phyloP scores from a whole-genome alignment of 1,284 basidiomycete genomes.

The Trametes hirsuta region DNA sequence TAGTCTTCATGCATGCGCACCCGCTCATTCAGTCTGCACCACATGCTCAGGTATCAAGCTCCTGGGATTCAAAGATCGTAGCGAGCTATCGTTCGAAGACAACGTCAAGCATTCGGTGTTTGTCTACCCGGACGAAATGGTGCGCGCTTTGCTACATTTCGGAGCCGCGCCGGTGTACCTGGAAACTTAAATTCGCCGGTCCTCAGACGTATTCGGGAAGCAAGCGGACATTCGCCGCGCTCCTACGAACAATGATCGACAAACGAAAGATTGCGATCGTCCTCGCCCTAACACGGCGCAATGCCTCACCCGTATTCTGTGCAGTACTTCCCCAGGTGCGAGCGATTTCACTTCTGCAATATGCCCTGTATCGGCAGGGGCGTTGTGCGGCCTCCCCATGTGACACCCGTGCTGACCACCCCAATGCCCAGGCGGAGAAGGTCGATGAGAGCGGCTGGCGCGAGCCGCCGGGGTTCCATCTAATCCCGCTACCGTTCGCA shows the following conservation, averaged over 20 bases:
- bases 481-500: constrained; percentile 89
- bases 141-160: constrained; percentile 38
- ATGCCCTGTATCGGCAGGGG: constrained; percentile 16
- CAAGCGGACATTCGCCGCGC: constrained; percentile 87
- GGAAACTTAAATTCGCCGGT: neutral
- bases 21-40: constrained; percentile 12
- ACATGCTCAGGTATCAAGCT: constrained; percentile 67
- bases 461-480: constrained; percentile 90
- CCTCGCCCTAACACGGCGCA: constrained; percentile 72
- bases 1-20: constrained; percentile 34
- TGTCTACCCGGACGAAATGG: constrained; percentile 91
- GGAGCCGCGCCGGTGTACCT: neutral
- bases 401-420: constrained; percentile 14
- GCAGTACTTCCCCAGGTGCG: constrained; percentile 86
- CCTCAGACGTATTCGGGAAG: constrained; percentile 83
- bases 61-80: constrained; percentile 88
- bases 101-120: constrained; percentile 93
- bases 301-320: constrained; percentile 80
- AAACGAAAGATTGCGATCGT: constrained; percentile 86
- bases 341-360: constrained; percentile 17
- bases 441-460: constrained; percentile 75
- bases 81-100: constrained; percentile 79
- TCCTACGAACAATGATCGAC: constrained; percentile 82
- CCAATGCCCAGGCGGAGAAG: constrained; percentile 64
- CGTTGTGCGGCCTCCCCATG: constrained; percentile 3